Conservation (phyloP, 2,329 filamentous ascomycete genomes). For the Hypoxylon sp. region DNA sequence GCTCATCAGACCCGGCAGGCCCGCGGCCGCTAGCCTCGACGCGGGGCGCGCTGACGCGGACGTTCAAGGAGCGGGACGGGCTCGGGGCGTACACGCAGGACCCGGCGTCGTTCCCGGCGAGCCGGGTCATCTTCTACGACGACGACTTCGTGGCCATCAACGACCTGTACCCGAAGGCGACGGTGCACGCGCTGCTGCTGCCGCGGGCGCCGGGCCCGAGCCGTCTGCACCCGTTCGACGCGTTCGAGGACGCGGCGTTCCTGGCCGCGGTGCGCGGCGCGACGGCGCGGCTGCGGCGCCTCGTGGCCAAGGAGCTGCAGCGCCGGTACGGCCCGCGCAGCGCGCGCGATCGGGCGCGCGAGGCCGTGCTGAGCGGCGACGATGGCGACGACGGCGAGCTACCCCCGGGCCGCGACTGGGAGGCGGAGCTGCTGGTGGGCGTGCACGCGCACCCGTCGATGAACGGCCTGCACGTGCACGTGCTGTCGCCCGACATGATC, state of each 20-base stretch:
- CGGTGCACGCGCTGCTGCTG: constrained; percentile 86
- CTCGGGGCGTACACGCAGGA: constrained; percentile 72
- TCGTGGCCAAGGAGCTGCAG: constrained; percentile 79
- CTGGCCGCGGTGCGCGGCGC: constrained; percentile 69
- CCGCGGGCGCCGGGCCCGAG: constrained; percentile 69
- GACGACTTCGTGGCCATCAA: constrained; percentile 78
- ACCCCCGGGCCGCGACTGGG: constrained; percentile 81
- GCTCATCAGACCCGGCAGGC: constrained; percentile 37
- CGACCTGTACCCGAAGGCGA: constrained; percentile 86
- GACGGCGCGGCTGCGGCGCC: constrained; percentile 63
- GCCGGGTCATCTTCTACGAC: constrained; percentile 70
- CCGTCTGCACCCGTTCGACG: constrained; percentile 76
- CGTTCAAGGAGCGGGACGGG: constrained; percentile 61
- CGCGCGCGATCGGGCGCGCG: constrained; percentile 66
- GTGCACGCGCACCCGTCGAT: constrained; percentile 91
- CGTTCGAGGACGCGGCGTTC: constrained; percentile 75
- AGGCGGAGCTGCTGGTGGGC: constrained; percentile 75
- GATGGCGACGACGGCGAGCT: constrained; percentile 54
- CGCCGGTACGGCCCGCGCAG: constrained; percentile 72
- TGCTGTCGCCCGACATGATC: constrained; percentile 81
- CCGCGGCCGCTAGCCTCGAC: constrained; percentile 30
- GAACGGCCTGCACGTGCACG: constrained; percentile 90
- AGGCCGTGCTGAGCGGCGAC: constrained; percentile 71
- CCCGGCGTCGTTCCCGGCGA: constrained; percentile 66
- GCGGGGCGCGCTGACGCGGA: constrained; percentile 16